Conservation (phyloP, 148 eudicot genomes). For the Polygonum aviculare region DNA sequence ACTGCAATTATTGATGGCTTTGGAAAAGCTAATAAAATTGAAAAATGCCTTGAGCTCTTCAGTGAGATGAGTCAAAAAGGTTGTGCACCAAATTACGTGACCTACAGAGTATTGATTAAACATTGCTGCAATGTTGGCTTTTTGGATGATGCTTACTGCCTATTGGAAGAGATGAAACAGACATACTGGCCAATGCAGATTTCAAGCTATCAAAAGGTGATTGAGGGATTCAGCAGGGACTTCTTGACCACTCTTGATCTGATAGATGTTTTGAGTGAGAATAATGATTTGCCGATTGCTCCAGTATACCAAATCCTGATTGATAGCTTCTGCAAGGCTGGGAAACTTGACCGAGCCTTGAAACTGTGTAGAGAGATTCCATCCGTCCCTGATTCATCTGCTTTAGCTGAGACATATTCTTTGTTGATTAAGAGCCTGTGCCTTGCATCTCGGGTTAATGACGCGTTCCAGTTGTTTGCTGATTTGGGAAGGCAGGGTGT, state of each 20-base stretch:
- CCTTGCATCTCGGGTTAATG: constrained; percentile 49
- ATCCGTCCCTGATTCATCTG: constrained; percentile 25
- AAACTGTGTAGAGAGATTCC: constrained; percentile 58
- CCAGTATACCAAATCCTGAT: constrained; percentile 63
- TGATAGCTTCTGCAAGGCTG: constrained; percentile 73
- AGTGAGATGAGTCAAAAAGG: constrained; percentile 54
- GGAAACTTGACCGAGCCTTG: constrained; percentile 63
- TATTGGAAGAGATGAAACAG: constrained; percentile 89
- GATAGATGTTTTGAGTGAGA: constrained; percentile 43
- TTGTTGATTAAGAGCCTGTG: constrained; percentile 70
- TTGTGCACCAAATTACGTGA: constrained; percentile 84
- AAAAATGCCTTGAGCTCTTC: constrained; percentile 61
- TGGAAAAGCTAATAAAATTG: constrained; percentile 70
- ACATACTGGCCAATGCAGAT: constrained; percentile 83
- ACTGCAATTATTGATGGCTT: constrained; percentile 90
- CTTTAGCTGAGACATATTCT: constrained; percentile 31
- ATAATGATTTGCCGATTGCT: constrained; percentile 42
- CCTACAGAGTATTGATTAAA: constrained; percentile 68
- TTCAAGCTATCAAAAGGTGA: constrained; percentile 64
- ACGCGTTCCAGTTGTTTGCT: constrained; percentile 63
- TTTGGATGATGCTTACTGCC: constrained; percentile 67
- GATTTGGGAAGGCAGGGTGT: constrained; percentile 58
- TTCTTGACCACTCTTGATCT: constrained; percentile 52
- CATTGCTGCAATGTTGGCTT: constrained; percentile 63
- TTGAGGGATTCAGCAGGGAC: constrained; percentile 80